These are phyloP conservation scores for Osmanthus fragrans DNA, from an alignment of 257 asterid species.

Conservation along the genomic window DNA sequence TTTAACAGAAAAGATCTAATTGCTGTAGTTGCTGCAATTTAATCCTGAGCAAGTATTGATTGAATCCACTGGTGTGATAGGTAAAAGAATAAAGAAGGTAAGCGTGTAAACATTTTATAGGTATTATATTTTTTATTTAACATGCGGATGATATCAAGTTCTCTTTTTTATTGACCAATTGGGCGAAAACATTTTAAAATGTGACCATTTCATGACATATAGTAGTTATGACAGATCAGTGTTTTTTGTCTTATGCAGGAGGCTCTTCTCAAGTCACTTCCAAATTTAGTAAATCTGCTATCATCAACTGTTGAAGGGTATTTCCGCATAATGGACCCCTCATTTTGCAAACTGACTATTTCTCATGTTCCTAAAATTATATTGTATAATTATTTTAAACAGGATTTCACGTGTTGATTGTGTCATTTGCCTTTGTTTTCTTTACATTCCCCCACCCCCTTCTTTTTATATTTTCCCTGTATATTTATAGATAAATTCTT, in stretches of 20 bases:
- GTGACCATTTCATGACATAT: slow-evolving; percentile 18
- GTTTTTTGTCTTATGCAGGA: slow-evolving; percentile 58
- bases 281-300: slow-evolving; percentile 61
- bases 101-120: slow-evolving; percentile 11
- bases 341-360: slow-evolving; percentile 15
- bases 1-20: slow-evolving; percentile 13
- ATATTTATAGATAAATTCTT: neutral
- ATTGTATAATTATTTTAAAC: slow-evolving; percentile 2
- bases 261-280: slow-evolving; percentile 90
- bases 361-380: neutral
- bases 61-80: slow-evolving; percentile 98
- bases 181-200: neutral
- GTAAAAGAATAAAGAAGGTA: slow-evolving; percentile 93
- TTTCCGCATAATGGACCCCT: slow-evolving; percentile 23
- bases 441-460: neutral
- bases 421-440: neutral
- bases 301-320: slow-evolving; percentile 78
- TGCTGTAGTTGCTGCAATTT: slow-evolving; percentile 69
- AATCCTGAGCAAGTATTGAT: slow-evolving; percentile 77
- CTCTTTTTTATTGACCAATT: slow-evolving; percentile 10
- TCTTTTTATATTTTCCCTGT: neutral
- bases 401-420: slow-evolving; percentile 15
- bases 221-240: neutral
- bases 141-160: slow-evolving; percentile 1
- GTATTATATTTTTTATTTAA: slow-evolving; percentile 10